phyloP scores from a whole-genome alignment of 176 grass and related monocot genomes.

The barley (Hordeum vulgare) region DNA sequence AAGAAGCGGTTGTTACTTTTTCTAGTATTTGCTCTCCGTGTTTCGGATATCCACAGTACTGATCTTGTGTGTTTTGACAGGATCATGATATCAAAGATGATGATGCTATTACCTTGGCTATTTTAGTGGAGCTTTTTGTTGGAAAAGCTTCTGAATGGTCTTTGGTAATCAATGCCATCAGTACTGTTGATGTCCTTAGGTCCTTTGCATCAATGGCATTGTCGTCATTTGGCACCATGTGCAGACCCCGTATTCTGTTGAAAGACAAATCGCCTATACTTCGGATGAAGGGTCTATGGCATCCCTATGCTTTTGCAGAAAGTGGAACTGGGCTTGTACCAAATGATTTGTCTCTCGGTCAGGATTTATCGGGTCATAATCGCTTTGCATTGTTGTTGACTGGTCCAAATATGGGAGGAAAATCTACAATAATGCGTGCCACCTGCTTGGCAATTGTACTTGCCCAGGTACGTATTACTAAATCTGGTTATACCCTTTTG shows the following conservation, averaged over 20 bases:
- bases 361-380: constrained; percentile 41
- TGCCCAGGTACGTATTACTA: constrained; percentile 58
- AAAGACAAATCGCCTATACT: constrained; percentile 45
- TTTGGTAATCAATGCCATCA: constrained; percentile 57
- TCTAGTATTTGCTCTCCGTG: constrained; percentile 9
- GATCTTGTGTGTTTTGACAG: constrained; percentile 36
- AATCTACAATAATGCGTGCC: constrained; percentile 92
- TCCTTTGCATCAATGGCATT: constrained; percentile 57
- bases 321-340: constrained; percentile 63
- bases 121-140: constrained; percentile 52
- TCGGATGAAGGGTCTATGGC: constrained; percentile 91
- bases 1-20: not conserved
- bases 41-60: not conserved
- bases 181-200: constrained; percentile 80
- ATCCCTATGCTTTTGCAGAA: constrained; percentile 82
- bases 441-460: constrained; percentile 78
- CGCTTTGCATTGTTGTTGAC: constrained; percentile 77
- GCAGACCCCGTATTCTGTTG: constrained; percentile 55
- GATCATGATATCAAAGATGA: constrained; percentile 53
- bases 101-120: constrained; percentile 54
- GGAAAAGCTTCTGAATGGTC: constrained; percentile 72
- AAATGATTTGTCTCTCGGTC: constrained; percentile 76
- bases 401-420: constrained; percentile 98
- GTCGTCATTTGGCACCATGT: constrained; percentile 55
- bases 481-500: constrained; percentile 15